phyloP scores from a whole-genome alignment of 768 basidiomycete species.

The Lactifluus volemus region DNA sequence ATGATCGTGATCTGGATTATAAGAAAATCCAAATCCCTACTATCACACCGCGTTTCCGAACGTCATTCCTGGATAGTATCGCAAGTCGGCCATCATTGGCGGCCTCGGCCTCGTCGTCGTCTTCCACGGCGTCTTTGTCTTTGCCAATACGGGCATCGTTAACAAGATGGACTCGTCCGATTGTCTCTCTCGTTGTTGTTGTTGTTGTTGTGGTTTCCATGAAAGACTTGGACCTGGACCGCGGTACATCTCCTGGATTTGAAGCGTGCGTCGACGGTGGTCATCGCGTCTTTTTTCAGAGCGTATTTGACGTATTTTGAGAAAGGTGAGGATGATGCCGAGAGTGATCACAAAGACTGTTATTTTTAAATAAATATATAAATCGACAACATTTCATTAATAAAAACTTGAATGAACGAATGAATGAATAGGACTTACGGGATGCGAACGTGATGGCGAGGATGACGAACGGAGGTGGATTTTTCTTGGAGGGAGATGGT shows the following conservation, averaged over 20 bases:
- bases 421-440: not conserved
- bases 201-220: not conserved
- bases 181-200: not conserved
- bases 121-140: no score
- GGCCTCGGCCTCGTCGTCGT: no score
- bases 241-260: not conserved
- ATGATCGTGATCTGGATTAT: no score
- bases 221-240: not conserved
- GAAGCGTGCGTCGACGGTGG: not conserved
- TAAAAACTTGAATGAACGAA: no score
- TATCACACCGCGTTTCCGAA: no score
- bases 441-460: not conserved
- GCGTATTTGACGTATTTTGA: not conserved
- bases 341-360: not conserved
- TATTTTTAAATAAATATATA: no score
- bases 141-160: not conserved
- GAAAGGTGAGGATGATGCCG: not conserved
- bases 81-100: no score
- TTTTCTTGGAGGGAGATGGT: not conserved
- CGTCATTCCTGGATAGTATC: no score
- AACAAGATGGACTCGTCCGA: not conserved
- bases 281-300: not conserved
- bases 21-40: no score
- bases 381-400: no score
- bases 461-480: no score